Evolutionary conservation across 441 rosid species (phyloP), one percentile per base, ranked within the genome.

Genomic region (Populus hybrid): DNA sequence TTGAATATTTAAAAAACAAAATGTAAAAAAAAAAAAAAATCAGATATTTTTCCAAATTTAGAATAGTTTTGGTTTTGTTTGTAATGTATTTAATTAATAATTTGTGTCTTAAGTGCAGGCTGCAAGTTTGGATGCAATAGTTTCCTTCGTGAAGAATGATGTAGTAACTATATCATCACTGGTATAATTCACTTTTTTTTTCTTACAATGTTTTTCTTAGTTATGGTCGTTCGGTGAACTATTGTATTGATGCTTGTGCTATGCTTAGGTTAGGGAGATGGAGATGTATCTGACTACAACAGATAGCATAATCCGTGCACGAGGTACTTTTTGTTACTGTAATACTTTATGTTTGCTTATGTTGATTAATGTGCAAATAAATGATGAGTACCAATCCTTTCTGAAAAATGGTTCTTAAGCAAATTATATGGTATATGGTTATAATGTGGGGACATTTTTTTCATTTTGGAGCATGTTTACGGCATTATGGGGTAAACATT

Each of bases 211-310:
- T 74, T 74, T 73, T 29, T 76, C 66, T 4, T 33, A n/a, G 2
- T 40, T 61, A 38, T 42, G 14, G 40, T 16, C 2, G 6, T 74
- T 29, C 18, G 23, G 31, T 24, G 63, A 9, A 1, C 67, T 6
- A 38, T 8, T 21, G 18, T 45, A 59, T 38, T 74, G n/a, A 35
- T 68, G 68, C 40, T 68, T 64, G 70, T 73, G 64, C 24, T 14
- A 71, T 66, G 8, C 65, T 64, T 74, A 95, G 98, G 97, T 91
- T 71, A 83, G 76, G 82, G 98, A 93, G 86, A 87, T 95, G 98
- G 97, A 85, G 2, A 77, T 90, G 94, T 94, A 92, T 89, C 82
- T 94, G 88, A 92, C 97, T 8, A 89, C 90, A 11, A 82, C 92
- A 4, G 98, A 94, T 82, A 72, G 82, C 73, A 80, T 87, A 40